Conservation (phyloP, 202 grass and related monocot species). For the Setaria viridis region DNA sequence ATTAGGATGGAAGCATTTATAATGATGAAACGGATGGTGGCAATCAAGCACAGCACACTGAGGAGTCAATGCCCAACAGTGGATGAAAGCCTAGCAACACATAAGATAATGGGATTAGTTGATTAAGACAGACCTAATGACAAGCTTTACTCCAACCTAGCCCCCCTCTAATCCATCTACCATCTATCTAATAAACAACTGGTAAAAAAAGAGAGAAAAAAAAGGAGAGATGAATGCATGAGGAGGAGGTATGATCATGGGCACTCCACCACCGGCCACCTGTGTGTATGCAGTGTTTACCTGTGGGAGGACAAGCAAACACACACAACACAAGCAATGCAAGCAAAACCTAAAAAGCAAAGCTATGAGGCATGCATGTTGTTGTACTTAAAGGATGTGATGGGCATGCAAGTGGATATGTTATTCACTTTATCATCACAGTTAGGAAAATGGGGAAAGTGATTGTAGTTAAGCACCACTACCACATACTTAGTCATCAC, state of each 20-base stretch:
- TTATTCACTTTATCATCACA: slow-evolving; percentile 7
- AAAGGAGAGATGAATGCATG: slow-evolving; percentile 11
- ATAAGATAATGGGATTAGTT: slow-evolving; percentile 42
- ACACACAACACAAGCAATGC: not conserved
- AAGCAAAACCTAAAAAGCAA: slow-evolving; percentile 53
- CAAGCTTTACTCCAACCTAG: slow-evolving; percentile 53
- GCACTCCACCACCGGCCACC: slow-evolving; percentile 36
- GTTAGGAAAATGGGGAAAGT: slow-evolving; percentile 24
- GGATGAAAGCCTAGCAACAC: slow-evolving; percentile 40
- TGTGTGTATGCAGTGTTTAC: slow-evolving; percentile 1
- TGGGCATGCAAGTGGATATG: slow-evolving; percentile 45
- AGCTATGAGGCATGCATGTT: slow-evolving; percentile 22
- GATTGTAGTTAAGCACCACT: slow-evolving; percentile 4
- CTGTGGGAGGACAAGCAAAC: slow-evolving; percentile 48
- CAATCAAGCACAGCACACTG: slow-evolving; percentile 21
- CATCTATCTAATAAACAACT: slow-evolving; percentile 33
- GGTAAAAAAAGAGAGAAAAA: slow-evolving; percentile 19
- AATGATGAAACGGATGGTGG: not conserved
- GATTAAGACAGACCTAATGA: slow-evolving; percentile 44
- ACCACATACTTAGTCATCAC: not conserved
- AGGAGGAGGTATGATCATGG: slow-evolving; percentile 32
- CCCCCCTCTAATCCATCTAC: slow-evolving; percentile 36
- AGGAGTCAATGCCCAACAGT: slow-evolving; percentile 43
- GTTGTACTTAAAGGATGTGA: slow-evolving; percentile 63
- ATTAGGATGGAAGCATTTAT: slow-evolving; percentile 46